phyloP scores from a whole-genome alignment of 768 basidiomycete genomes.

The Kondoa malvinella region DNA sequence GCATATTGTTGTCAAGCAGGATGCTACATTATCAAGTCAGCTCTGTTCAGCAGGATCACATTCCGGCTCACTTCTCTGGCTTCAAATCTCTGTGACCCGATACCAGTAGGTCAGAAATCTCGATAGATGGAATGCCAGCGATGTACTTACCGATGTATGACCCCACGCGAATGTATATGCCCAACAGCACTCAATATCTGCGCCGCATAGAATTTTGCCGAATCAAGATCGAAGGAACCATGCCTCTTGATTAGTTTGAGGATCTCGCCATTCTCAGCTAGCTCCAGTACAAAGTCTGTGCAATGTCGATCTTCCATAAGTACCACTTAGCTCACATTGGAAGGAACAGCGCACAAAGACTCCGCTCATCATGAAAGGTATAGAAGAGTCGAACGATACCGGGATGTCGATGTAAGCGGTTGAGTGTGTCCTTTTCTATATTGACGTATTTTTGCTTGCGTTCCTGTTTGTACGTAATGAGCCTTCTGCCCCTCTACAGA shows the following conservation, averaged over 20 bases:
- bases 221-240: slow-evolving; percentile 68
- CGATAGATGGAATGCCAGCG: background rate
- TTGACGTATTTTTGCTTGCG: slow-evolving; percentile 61
- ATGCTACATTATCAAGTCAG: slow-evolving; percentile 44
- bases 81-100: slow-evolving; percentile 31
- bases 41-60: background rate
- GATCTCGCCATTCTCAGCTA: slow-evolving; percentile 36
- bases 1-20: slow-evolving; percentile 65
- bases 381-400: slow-evolving; percentile 65
- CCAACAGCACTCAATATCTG: slow-evolving; percentile 74
- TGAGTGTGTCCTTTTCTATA: slow-evolving; percentile 60
- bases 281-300: slow-evolving; percentile 36
- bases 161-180: slow-evolving; percentile 76
- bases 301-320: background rate
- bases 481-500: too few species aligned
- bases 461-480: slow-evolving; percentile 41
- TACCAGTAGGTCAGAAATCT: slow-evolving; percentile 9
- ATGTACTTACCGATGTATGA: slow-evolving; percentile 51
- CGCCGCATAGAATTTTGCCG: slow-evolving; percentile 68
- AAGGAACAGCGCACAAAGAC: slow-evolving; percentile 65
- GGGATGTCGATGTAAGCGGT: slow-evolving; percentile 43
- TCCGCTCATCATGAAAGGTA: slow-evolving; percentile 70
- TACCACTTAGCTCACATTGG: background rate
- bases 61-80: slow-evolving; percentile 34
- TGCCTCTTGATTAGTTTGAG: slow-evolving; percentile 36